Evolutionary conservation across 1,284 basidiomycete genomes (phyloP).

Genomic region (Leccinum griseonigrum): DNA sequence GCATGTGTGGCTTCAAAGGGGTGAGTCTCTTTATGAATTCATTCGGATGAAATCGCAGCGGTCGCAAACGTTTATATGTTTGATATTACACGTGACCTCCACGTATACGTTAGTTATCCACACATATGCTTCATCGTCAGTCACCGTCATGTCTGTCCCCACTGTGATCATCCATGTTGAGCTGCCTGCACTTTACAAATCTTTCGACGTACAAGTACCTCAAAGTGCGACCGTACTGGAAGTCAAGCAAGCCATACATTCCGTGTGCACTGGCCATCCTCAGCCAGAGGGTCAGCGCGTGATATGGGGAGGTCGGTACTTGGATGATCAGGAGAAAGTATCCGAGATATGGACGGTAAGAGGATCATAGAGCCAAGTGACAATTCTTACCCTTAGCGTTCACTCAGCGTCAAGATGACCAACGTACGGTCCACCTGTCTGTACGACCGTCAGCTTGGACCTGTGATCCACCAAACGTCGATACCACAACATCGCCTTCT

Average conservation of each 20-base stretch:
- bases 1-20: neutral
- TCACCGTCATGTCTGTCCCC: constrained; percentile 37
- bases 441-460: constrained; percentile 76
- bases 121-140: neutral
- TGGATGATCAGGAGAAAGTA: constrained; percentile 64
- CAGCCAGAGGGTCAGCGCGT: constrained; percentile 66
- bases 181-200: constrained; percentile 67
- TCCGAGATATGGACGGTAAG: constrained; percentile 68
- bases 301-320: constrained; percentile 68
- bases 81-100: constrained; percentile 29
- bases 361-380: constrained; percentile 9
- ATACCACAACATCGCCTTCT: constrained; percentile 11
- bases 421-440: constrained; percentile 66
- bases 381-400: constrained; percentile 9
- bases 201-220: constrained; percentile 57
- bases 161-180: constrained; percentile 62
- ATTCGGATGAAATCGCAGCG: no score
- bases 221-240: constrained; percentile 51
- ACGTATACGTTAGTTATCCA: constrained; percentile 22
- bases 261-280: constrained; percentile 62
- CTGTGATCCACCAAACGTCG: constrained; percentile 42
- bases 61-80: no score
- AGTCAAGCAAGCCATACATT: constrained; percentile 65
- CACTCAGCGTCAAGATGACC: constrained; percentile 51
- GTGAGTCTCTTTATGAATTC: no score